These are phyloP conservation scores for Fusarium sp. DNA, from an alignment of 2,329 filamentous ascomycete genomes.

Conservation along the genomic window DNA sequence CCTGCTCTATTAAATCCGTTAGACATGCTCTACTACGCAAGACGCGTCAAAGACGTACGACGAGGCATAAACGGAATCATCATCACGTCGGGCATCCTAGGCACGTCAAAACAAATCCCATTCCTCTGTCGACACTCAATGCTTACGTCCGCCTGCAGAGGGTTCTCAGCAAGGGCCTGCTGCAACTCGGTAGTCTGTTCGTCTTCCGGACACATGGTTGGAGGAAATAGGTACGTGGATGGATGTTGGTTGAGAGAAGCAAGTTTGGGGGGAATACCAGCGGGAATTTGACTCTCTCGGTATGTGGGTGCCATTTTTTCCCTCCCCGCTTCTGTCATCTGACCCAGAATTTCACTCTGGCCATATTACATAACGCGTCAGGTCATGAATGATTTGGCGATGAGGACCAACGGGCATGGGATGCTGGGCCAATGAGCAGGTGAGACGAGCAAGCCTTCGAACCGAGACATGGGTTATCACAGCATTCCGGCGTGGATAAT, in stretches of 20 bases:
- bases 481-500: background rate
- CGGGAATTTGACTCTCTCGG: background rate
- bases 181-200: slow-evolving; percentile 1
- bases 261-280: background rate
- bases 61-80: background rate
- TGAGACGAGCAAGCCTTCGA: background rate
- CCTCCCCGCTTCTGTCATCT: background rate
- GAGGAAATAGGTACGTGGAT: background rate
- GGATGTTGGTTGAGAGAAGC: background rate
- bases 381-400: background rate
- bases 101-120: background rate
- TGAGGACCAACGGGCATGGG: background rate
- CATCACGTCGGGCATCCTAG: background rate
- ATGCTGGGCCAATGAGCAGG: background rate
- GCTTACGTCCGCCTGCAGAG: slow-evolving; percentile 5
- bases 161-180: slow-evolving; percentile 2
- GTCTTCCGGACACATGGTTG: slow-evolving; percentile 3
- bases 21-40: background rate
- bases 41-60: background rate
- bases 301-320: background rate
- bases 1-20: background rate
- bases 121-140: too few species aligned
- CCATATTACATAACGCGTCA: background rate
- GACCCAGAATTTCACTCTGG: background rate
- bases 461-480: background rate